Conservation (phyloP, 2,329 filamentous ascomycete genomes). For the Alternaria sp. region DNA sequence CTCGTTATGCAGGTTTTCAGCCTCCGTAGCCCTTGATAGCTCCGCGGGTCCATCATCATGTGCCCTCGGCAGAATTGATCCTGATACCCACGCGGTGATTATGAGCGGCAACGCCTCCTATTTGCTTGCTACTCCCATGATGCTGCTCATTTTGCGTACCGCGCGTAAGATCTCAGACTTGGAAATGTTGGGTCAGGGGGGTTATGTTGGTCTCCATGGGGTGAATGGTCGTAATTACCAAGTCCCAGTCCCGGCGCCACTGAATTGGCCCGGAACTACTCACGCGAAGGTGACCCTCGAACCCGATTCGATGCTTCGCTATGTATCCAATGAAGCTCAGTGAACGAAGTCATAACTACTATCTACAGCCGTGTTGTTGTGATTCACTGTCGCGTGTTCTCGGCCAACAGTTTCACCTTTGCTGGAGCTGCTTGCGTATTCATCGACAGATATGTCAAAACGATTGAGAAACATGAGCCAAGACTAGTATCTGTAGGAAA, state of each 20-base stretch:
- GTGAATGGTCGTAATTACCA: neutral
- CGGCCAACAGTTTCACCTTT: neutral
- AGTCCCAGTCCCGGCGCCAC: neutral
- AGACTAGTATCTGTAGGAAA: neutral
- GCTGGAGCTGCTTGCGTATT: neutral
- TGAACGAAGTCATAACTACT: neutral
- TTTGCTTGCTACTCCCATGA: neutral
- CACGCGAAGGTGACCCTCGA: neutral
- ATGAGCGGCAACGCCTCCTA: neutral
- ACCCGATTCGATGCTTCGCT: neutral
- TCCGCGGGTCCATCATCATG: slow-evolving; percentile 4
- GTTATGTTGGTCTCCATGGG: neutral
- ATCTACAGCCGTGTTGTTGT: neutral
- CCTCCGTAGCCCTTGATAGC: neutral
- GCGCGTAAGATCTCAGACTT: neutral
- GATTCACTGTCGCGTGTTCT: neutral
- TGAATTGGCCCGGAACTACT: neutral
- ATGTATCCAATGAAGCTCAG: neutral
- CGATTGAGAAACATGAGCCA: neutral
- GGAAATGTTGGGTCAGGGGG: neutral
- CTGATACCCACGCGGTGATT: neutral
- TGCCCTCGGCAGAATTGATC: neutral
- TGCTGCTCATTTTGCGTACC: neutral
- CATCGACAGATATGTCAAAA: neutral
- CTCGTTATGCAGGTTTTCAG: slow-evolving; percentile 1